Percentiles rank a stretch among this genome's conserved stretches.
These are phyloP conservation scores for Antitrichia curtipendula DNA, from an alignment of 225 moss, liverwort and hornwort species.

Conservation along the genomic window DNA sequence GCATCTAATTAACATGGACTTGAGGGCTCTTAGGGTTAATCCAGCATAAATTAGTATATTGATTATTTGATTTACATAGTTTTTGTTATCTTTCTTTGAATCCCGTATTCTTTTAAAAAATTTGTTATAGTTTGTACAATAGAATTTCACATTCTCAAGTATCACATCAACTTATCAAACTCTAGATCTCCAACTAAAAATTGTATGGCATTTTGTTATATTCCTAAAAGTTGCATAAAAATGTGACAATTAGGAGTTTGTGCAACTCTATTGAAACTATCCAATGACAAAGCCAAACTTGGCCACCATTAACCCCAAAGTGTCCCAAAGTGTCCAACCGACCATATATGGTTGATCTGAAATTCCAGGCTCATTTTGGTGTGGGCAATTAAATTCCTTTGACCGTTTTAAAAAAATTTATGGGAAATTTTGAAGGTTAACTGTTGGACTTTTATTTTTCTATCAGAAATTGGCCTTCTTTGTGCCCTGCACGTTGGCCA, in stretches of 20 bases:
- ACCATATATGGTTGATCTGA: too few species aligned
- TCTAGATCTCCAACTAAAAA: not conserved
- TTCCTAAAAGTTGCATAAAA: not conserved
- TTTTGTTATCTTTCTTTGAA: not conserved
- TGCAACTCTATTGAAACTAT: not conserved
- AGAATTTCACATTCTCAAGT: not conserved
- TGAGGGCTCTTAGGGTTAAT: accelerated
- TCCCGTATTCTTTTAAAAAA: too few species aligned
- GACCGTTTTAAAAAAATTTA: too few species aligned
- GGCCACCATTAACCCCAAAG: not conserved
- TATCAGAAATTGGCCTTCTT: too few species aligned
- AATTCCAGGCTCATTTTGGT: too few species aligned
- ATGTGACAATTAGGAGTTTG: not conserved
- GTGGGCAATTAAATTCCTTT: too few species aligned
- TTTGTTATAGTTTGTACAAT: not conserved
- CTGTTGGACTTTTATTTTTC: too few species aligned
- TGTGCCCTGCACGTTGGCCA: too few species aligned
- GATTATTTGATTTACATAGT: not conserved
- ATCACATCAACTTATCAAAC: not conserved
- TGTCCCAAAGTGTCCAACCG: too few species aligned
- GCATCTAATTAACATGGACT: not conserved
- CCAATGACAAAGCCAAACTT: not conserved
- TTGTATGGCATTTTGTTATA: not conserved
- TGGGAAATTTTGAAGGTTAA: too few species aligned
- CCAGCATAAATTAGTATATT: not conserved